Evolutionary conservation across 805 yeast species (phyloP), one percentile per base, ranked within the genome.

Genomic region (Ogataea naganishii): DNA sequence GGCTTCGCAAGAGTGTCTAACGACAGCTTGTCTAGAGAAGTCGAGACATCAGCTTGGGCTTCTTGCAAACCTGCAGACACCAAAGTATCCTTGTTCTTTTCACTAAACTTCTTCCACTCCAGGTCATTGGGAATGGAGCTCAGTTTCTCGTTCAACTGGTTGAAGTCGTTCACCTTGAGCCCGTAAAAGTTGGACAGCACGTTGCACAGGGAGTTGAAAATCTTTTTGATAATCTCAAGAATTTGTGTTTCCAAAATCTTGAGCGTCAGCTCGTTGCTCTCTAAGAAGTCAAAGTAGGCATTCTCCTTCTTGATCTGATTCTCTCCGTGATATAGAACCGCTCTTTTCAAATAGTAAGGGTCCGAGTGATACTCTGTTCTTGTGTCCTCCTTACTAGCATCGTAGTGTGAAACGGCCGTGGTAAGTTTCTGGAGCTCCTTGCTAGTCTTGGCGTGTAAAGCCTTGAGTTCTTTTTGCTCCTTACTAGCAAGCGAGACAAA

Each of bases 241-340:
- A 66, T 48, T 38, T 66, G 70, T n/a, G 43, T 30, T 43, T 70
- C 77, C 21, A 62, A 44, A 4, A 62, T 44, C 36, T 49, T 49
- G 27, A 67, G 48, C 21, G 57, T 51, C 29, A 46, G 42, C 52
- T 70, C 75, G 29, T 56, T 51, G 29, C 54, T 47, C 27, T 58
- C 48, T 17, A 71, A 49, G 22, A 65, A 63, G 33, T 65, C 71
- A 14, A 63, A 49, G 36, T 64, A 66, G 15, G 43, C 39, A 43
- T 69, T 67, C 43, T 71, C 76, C 39, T 59, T 59, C 23, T 46
- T 47, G 18, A 70, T 40, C 46, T 70, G 75, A 18, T 41, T 47
- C 9, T 53, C 55, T 4, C 69, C 62, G 26, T 56, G 48, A 25
- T 47, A 42, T 17, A 56, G 33, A 3, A 63, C 50, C 4, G 36